Evolutionary conservation across 305 asterid genomes (phyloP).

Genomic region (Lippia alba): DNA sequence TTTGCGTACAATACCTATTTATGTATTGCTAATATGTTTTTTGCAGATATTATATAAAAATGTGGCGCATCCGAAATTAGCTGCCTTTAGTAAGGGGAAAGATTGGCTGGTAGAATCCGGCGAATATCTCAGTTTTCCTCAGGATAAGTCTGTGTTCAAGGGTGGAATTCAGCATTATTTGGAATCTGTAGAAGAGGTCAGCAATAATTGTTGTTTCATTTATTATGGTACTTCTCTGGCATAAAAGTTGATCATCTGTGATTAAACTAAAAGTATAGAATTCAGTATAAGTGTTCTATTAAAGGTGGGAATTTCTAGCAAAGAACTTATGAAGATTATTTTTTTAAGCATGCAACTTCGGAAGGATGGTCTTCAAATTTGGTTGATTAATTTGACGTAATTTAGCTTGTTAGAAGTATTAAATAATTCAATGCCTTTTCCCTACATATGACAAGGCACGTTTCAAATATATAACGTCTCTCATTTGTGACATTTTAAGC

Average conservation of each 20-base stretch:
- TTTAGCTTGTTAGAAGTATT: background rate
- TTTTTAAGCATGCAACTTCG: constrained; percentile 4
- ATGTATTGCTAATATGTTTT: constrained; percentile 26
- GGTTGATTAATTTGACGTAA: constrained; percentile 16
- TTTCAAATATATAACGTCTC: background rate
- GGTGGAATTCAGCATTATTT: constrained; percentile 87
- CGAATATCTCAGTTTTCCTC: constrained; percentile 76
- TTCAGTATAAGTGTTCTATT: background rate
- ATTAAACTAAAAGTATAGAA: background rate
- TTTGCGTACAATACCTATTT: background rate
- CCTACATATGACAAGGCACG: background rate
- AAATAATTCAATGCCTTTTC: no score
- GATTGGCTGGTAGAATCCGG: constrained; percentile 85
- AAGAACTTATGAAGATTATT: constrained; percentile 12
- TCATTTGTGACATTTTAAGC: background rate
- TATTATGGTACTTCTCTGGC: constrained; percentile 10
- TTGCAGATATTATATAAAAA: constrained; percentile 79
- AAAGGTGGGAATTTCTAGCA: constrained; percentile 7
- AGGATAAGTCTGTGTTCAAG: constrained; percentile 54
- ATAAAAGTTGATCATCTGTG: background rate
- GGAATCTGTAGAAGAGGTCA: constrained; percentile 88
- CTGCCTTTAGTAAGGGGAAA: constrained; percentile 65
- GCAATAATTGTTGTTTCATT: constrained; percentile 30
- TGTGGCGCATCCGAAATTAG: constrained; percentile 90
- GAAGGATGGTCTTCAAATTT: constrained; percentile 24